phyloP scores from a whole-genome alignment of 1,284 basidiomycete genomes.

The Rhizoctonia solani region DNA sequence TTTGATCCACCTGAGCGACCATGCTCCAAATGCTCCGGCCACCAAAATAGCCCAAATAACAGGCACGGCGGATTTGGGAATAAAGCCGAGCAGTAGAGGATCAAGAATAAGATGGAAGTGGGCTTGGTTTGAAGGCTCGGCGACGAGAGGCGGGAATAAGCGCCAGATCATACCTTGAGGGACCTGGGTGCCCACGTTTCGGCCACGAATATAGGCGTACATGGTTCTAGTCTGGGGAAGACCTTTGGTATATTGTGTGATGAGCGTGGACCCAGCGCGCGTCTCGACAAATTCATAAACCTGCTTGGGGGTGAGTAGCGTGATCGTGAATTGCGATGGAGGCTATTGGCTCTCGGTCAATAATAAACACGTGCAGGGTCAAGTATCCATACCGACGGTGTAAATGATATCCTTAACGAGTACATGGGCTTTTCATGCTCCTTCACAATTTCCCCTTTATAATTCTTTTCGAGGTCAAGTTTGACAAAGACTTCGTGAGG shows the following conservation, averaged over 20 bases:
- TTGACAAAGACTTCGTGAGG: constrained; percentile 1
- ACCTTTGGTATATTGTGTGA: background rate
- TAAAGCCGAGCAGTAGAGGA: constrained; percentile 9
- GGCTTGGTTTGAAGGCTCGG: background rate
- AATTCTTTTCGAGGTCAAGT: background rate
- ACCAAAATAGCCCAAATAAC: background rate
- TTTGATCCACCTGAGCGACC: background rate
- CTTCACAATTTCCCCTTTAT: background rate
- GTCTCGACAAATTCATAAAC: background rate
- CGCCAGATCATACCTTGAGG: background rate
- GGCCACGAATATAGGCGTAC: constrained; percentile 11
- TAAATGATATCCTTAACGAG: constrained; percentile 12
- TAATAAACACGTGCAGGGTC: background rate
- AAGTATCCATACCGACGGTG: constrained; percentile 6
- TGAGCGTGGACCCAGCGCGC: background rate
- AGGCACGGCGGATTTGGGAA: constrained; percentile 2
- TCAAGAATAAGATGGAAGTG: constrained; percentile 25
- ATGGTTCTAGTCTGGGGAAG: background rate
- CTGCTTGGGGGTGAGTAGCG: background rate
- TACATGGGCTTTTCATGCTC: background rate
- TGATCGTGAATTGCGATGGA: constrained; percentile 7
- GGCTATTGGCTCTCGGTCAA: background rate
- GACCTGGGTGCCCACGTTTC: constrained; percentile 3
- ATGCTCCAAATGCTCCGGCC: background rate
- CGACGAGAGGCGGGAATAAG: constrained; percentile 8